phyloP scores from a whole-genome alignment of 108 stramenopile species.

The Cyclotella cryptica region DNA sequence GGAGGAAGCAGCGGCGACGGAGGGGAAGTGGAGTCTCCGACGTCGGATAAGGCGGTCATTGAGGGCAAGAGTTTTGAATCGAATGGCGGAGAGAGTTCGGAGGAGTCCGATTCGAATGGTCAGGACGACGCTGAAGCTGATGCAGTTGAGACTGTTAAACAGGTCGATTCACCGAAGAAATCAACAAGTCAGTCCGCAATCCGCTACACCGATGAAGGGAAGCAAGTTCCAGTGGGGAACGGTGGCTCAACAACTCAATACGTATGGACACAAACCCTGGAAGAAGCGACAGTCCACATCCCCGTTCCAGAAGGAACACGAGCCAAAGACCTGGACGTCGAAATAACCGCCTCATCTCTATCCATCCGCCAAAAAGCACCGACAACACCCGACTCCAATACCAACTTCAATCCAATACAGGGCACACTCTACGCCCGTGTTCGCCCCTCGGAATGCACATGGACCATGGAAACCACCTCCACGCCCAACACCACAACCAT shows the following conservation, averaged over 20 bases:
- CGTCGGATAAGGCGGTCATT: neutral
- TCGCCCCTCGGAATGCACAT: slow-evolving; percentile 73
- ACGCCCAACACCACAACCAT: slow-evolving; percentile 25
- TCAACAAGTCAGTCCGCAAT: slow-evolving; percentile 22
- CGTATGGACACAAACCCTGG: slow-evolving; percentile 90
- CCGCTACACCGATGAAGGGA: slow-evolving; percentile 79
- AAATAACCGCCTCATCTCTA: slow-evolving; percentile 57
- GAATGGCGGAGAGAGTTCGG: neutral
- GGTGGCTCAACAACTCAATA: slow-evolving; percentile 83
- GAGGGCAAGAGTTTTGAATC: neutral
- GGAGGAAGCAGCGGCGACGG: neutral
- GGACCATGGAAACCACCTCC: slow-evolving; percentile 71
- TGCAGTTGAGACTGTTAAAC: neutral
- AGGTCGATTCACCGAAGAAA: neutral
- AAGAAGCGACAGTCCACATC: slow-evolving; percentile 79
- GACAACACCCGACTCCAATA: slow-evolving; percentile 24
- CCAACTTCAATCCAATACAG: slow-evolving; percentile 49
- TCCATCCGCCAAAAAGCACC: slow-evolving; percentile 53
- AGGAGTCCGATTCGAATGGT: neutral
- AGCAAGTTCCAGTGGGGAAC: slow-evolving; percentile 89
- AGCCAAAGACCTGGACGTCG: slow-evolving; percentile 76
- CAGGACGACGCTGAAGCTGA: neutral
- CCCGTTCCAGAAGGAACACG: slow-evolving; percentile 64
- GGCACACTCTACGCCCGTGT: slow-evolving; percentile 67
- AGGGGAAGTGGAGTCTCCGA: neutral